phyloP scores from a whole-genome alignment of 1,284 basidiomycete genomes.

The Abortiporus biennis region DNA sequence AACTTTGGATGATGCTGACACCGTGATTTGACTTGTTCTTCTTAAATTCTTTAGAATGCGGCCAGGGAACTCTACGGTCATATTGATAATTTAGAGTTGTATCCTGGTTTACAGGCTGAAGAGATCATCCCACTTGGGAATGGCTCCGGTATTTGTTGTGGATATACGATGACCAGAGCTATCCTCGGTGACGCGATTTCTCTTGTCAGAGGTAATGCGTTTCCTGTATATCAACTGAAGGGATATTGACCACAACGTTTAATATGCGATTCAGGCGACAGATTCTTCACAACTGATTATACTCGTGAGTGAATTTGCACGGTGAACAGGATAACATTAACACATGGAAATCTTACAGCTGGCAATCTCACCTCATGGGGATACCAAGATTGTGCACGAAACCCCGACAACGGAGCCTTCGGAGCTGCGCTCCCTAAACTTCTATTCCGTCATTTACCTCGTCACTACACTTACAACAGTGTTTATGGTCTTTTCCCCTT shows the following conservation, averaged over 20 bases:
- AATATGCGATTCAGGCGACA: constrained; percentile 8
- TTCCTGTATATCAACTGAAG: not conserved
- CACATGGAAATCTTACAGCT: constrained; percentile 32
- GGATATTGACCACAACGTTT: not conserved
- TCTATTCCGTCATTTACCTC: constrained; percentile 66
- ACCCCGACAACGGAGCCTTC: constrained; percentile 61
- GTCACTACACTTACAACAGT: constrained; percentile 64
- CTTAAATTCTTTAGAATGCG: constrained; percentile 29
- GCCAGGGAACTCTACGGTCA: constrained; percentile 68
- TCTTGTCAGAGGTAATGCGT: constrained; percentile 36
- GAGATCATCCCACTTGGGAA: constrained; percentile 52
- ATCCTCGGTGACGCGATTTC: constrained; percentile 81
- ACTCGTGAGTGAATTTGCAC: constrained; percentile 31
- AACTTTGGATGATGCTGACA: not conserved
- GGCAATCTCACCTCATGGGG: constrained; percentile 75
- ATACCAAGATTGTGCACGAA: constrained; percentile 61
- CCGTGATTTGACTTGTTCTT: not conserved
- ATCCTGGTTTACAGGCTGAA: constrained; percentile 63
- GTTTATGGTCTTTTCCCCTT: constrained; percentile 81
- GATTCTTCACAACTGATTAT: constrained; percentile 17
- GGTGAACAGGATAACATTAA: constrained; percentile 1
- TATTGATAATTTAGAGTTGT: constrained; percentile 73
- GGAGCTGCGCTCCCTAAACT: constrained; percentile 71
- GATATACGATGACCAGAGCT: constrained; percentile 81
- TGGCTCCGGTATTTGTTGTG: constrained; percentile 80